These are phyloP conservation scores for Schizonepeta tenuifolia DNA, from an alignment of 257 asterid species.

Conservation along the genomic window DNA sequence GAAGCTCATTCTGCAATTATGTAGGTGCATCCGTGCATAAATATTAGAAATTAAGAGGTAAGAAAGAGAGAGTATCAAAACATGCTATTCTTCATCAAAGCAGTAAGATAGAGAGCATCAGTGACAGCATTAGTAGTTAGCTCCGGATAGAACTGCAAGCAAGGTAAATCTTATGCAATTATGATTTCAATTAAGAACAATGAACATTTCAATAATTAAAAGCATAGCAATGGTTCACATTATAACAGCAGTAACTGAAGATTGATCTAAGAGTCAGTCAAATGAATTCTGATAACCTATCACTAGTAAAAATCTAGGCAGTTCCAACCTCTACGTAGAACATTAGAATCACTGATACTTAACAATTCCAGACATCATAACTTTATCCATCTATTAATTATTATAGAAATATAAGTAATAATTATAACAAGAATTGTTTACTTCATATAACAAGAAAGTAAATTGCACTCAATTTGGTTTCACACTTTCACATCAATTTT, in stretches of 20 bases:
- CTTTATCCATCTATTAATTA: background rate
- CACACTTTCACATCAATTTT: too few relatives aligned
- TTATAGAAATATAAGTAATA: too few relatives aligned
- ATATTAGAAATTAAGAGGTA: conserved; percentile 23
- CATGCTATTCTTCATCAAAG: conserved; percentile 17
- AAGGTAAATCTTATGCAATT: conserved; percentile 5
- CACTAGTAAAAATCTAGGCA: background rate
- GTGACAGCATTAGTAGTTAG: background rate
- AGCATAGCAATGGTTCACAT: background rate
- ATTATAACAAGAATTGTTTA: too few relatives aligned
- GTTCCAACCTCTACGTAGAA: background rate
- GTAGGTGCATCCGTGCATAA: conserved; percentile 1
- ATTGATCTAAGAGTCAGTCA: background rate
- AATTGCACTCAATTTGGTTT: too few relatives aligned
- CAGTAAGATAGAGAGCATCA: background rate
- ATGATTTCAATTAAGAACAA: background rate
- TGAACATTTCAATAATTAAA: conserved; percentile 9
- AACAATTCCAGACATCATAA: conserved; percentile 2
- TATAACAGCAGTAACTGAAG: conserved; percentile 16
- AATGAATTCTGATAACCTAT: background rate
- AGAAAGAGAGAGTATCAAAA: conserved; percentile 17
- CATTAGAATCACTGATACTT: conserved; percentile 7
- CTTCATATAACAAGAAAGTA: too few relatives aligned
- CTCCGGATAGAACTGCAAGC: conserved; percentile 19
- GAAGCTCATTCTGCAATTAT: conserved; percentile 71